Evolutionary conservation across 1,284 basidiomycete genomes (phyloP).

Genomic region (Leccinum solheimii): DNA sequence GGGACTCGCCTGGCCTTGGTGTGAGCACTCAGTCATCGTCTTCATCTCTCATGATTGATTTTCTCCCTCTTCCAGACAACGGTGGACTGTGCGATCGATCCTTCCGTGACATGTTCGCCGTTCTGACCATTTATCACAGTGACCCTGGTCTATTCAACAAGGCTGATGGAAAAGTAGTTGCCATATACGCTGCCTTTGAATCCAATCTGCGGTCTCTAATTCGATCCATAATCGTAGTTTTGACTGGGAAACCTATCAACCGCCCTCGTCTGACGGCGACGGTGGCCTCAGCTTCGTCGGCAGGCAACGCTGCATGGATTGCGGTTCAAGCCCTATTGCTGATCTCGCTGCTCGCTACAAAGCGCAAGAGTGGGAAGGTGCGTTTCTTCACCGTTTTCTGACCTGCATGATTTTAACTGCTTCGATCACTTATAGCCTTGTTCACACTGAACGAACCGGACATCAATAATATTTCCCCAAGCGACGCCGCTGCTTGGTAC

Average conservation of each 20-base stretch:
- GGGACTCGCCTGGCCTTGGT: constrained; percentile 29
- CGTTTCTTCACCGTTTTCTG: neutral
- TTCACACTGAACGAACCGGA: constrained; percentile 42
- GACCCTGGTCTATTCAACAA: constrained; percentile 33
- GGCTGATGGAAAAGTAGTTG: constrained; percentile 33
- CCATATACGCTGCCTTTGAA: constrained; percentile 26
- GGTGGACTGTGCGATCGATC: constrained; percentile 15
- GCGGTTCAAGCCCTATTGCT: constrained; percentile 37
- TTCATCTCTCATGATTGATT: constrained; percentile 4
- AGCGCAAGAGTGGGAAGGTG: constrained; percentile 35
- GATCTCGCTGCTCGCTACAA: constrained; percentile 34
- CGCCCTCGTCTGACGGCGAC: constrained; percentile 33
- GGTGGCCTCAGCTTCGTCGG: constrained; percentile 40
- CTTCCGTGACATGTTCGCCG: neutral
- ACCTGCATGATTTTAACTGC: neutral
- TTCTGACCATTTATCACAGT: constrained; percentile 18
- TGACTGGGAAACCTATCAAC: constrained; percentile 40
- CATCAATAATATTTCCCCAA: constrained; percentile 27
- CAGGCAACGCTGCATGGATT: constrained; percentile 41
- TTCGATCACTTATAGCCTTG: constrained; percentile 26
- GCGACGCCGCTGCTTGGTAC: constrained; percentile 39
- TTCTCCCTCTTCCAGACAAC: constrained; percentile 17
- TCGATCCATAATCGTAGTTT: constrained; percentile 22
- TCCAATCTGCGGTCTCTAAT: neutral
- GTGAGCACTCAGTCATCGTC: constrained; percentile 9